phyloP scores from a whole-genome alignment of 768 basidiomycete species.

The Termitomyces eurrhizus region DNA sequence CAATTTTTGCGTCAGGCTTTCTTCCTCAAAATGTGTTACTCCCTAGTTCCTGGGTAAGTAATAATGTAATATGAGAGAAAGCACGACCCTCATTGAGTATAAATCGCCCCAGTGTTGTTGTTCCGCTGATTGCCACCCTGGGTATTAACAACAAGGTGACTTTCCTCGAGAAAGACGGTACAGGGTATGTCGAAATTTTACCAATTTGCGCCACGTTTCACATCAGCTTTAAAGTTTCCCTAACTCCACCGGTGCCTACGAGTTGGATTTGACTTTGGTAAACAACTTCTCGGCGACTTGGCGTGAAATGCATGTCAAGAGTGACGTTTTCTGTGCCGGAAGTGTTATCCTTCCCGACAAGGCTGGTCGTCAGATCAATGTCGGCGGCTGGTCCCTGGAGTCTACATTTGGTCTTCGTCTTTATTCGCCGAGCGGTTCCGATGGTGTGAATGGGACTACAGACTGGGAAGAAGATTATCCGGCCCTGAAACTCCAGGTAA shows the following conservation, averaged over 20 bases:
- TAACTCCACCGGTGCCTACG: constrained; percentile 77
- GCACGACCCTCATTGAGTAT: neutral
- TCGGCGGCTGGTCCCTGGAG: constrained; percentile 66
- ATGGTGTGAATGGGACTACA: constrained; percentile 68
- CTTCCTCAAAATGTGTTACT: neutral
- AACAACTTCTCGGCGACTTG: constrained; percentile 51
- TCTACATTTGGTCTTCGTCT: constrained; percentile 74
- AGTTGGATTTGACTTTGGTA: constrained; percentile 61
- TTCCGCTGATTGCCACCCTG: constrained; percentile 71
- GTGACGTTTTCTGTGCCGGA: constrained; percentile 79
- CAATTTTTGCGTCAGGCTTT: neutral
- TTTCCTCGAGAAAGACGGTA: constrained; percentile 74
- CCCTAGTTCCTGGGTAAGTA: constrained; percentile 45
- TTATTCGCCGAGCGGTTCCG: constrained; percentile 64
- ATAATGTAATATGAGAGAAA: neutral
- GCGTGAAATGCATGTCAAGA: constrained; percentile 73
- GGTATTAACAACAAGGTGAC: constrained; percentile 81
- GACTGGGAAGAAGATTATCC: constrained; percentile 76
- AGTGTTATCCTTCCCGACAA: constrained; percentile 74
- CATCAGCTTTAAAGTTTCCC: constrained; percentile 29
- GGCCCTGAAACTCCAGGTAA: constrained; percentile 57
- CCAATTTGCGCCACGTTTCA: constrained; percentile 3
- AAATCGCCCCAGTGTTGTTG: constrained; percentile 46
- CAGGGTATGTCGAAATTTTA: constrained; percentile 34
- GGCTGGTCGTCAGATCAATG: constrained; percentile 58